Evolutionary conservation across 75 land plant species (phyloP).

Genomic region (Sequoiadendron giganteum): DNA sequence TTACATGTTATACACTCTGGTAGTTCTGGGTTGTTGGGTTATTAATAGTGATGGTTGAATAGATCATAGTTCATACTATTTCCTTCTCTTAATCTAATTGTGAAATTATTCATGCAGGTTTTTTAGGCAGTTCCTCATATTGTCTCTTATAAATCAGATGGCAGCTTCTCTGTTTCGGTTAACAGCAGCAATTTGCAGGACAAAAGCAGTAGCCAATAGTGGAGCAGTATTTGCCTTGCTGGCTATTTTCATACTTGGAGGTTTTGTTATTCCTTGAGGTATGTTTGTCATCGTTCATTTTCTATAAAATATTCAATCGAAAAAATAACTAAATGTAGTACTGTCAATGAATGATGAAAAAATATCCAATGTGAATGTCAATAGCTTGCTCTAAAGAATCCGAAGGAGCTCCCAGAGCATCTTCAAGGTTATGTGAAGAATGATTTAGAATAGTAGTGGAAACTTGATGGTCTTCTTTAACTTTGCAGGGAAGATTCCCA

Average conservation of each 20-base stretch:
- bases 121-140: conserved; percentile 48
- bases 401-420: not conserved
- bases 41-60: not conserved
- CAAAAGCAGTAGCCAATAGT: conserved; percentile 47
- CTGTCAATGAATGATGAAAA: not conserved
- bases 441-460: not conserved
- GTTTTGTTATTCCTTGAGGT: conserved; percentile 54
- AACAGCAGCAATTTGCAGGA: conserved; percentile 52
- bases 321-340: not conserved
- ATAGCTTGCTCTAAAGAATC: not conserved
- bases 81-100: not conserved
- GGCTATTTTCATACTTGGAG: conserved; percentile 40
- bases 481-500: conserved; percentile 21
- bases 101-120: conserved; percentile 31
- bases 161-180: conserved; percentile 54
- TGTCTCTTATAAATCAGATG: conserved; percentile 60
- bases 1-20: not conserved
- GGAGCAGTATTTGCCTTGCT: conserved; percentile 47
- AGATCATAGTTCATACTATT: not conserved
- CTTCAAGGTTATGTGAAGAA: not conserved
- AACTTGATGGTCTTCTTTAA: not conserved
- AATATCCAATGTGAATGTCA: not conserved
- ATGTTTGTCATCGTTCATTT: not conserved
- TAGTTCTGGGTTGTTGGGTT: not conserved
- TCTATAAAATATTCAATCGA: not conserved